Base-by-base conservation (phyloP, 148 eudicot genomes). In the Beta vulgaris region DNA sequence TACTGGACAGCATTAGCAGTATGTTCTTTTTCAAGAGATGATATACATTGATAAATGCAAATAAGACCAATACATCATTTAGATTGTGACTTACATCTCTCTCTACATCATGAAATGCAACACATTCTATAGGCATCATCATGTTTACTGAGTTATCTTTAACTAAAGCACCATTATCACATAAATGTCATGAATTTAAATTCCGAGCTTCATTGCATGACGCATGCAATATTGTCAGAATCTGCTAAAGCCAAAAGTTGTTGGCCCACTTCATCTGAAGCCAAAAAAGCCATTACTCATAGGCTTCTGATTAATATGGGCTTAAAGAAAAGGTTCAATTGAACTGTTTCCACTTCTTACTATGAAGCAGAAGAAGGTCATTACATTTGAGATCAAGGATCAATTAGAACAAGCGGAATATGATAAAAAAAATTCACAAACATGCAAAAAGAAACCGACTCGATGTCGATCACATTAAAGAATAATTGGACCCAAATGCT, bases 381-480 rank as follows among this genome's bases (percentile, higher is more conserved):
- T 25, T 34, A 16, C 1, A 54, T 28, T 21, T 21, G 4, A 26
- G 18, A 32, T 16, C 19, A 3, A 3, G 23, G 34, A 25, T 1
- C 35, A 48, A 37, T 18, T 8, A 28, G 18, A 15, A 13, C 35
- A 59, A 15, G 9, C 37, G 11, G 7, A 23, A 26, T 19, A 55
- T 25, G 19, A 9, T 46, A 46, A n/a, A 59, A 49, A 6, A 25
- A 46, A 15, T 32, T 46, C 11, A 37, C 26, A 15, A 70, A 61
- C 69, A n/a, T 55, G 23, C 28, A 68, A 59, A 4, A 62, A 40
- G n/a, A 70, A 59, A 26, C 72, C 48, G 40, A 32, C 28, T 42
- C 32, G 51, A 48, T 3, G 31, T 16, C 14, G 63, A 53, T 44
- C 25, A 74, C 34, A 49, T 3, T 15, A 49, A 26, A 21, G 71